Percentiles rank a stretch among this genome's conserved stretches.
Evolutionary conservation across 306 rosid genomes (phyloP).

Genomic region (Lupinus albus): DNA sequence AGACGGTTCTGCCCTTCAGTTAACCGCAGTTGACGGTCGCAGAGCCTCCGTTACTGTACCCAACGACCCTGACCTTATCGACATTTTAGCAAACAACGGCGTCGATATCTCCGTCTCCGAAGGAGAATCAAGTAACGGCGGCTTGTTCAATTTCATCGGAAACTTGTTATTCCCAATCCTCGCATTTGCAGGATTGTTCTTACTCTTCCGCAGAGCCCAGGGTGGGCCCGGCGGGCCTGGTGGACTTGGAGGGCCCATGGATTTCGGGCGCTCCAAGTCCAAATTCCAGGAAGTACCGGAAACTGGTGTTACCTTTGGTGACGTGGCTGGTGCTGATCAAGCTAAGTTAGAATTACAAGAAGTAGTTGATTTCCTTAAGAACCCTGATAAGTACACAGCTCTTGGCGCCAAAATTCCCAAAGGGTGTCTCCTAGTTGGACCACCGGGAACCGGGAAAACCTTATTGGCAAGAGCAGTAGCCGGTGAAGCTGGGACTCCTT

Average conservation of each 20-base stretch:
- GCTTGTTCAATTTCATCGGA: slow-evolving; percentile 60
- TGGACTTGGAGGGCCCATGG: slow-evolving; percentile 78
- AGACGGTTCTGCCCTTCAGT: slow-evolving; percentile 62
- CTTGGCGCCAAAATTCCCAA: slow-evolving; percentile 78
- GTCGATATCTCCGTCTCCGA: slow-evolving; percentile 69
- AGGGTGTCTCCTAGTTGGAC: slow-evolving; percentile 78
- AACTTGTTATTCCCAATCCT: slow-evolving; percentile 60
- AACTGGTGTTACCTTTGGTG: slow-evolving; percentile 60
- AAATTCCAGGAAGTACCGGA: slow-evolving; percentile 69
- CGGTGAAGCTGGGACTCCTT: slow-evolving; percentile 77
- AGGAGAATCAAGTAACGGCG: slow-evolving; percentile 67
- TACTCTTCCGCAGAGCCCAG: slow-evolving; percentile 63
- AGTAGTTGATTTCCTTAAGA: slow-evolving; percentile 68
- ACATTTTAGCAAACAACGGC: slow-evolving; percentile 69
- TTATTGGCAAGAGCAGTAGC: slow-evolving; percentile 77
- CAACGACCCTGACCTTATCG: slow-evolving; percentile 75
- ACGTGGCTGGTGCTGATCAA: slow-evolving; percentile 81
- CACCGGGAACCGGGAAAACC: slow-evolving; percentile 83
- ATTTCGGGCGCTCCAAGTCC: slow-evolving; percentile 73
- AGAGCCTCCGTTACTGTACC: slow-evolving; percentile 62
- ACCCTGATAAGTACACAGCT: slow-evolving; percentile 72
- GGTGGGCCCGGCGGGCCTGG: slow-evolving; percentile 76
- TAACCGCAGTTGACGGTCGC: slow-evolving; percentile 75
- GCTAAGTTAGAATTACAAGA: slow-evolving; percentile 73
- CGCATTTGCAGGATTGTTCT: slow-evolving; percentile 68